phyloP scores from a whole-genome alignment of 1,284 basidiomycete genomes.

The Polyporus tsugae region DNA sequence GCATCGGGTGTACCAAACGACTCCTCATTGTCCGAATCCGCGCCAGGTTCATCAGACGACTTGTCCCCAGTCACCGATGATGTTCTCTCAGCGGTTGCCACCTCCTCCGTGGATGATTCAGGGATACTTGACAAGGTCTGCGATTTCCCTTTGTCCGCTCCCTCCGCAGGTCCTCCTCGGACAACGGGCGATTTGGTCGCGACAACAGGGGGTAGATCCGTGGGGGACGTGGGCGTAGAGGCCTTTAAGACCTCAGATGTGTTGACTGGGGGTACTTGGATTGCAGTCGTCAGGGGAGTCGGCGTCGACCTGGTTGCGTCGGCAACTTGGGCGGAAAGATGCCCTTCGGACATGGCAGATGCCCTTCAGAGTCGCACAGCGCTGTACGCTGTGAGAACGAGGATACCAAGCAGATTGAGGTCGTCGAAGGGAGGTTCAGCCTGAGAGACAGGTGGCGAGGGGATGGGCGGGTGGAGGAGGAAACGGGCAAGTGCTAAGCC shows the following conservation, averaged over 20 bases:
- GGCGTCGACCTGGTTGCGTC: constrained; percentile 4
- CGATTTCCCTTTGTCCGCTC: neutral
- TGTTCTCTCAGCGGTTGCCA: neutral
- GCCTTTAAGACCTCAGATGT: neutral
- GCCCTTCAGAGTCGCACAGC: neutral
- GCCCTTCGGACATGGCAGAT: constrained; percentile 10
- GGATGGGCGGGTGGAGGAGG: neutral
- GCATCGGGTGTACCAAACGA: constrained; percentile 14
- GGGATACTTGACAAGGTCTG: constrained; percentile 4
- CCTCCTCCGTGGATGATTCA: constrained; percentile 3
- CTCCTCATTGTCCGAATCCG: constrained; percentile 10
- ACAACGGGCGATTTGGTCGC: constrained; percentile 19
- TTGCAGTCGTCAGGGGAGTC: constrained; percentile 5
- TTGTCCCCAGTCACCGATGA: neutral
- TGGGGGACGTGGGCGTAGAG: constrained; percentile 19
- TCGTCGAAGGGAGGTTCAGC: neutral
- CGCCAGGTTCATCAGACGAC: neutral
- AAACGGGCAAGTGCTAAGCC: neutral
- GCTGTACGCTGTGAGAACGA: neutral
- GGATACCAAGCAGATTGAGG: neutral
- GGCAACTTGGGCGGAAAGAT: constrained; percentile 1
- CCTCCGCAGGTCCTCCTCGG: neutral
- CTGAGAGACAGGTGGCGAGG: neutral
- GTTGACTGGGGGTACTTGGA: neutral
- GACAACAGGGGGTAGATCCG: constrained; percentile 24